A percentile compares a stretch with the other conserved stretches of the same genome.
phyloP scores from a whole-genome alignment of 352 stramenopile genomes.

The Globisporangium splendens region DNA sequence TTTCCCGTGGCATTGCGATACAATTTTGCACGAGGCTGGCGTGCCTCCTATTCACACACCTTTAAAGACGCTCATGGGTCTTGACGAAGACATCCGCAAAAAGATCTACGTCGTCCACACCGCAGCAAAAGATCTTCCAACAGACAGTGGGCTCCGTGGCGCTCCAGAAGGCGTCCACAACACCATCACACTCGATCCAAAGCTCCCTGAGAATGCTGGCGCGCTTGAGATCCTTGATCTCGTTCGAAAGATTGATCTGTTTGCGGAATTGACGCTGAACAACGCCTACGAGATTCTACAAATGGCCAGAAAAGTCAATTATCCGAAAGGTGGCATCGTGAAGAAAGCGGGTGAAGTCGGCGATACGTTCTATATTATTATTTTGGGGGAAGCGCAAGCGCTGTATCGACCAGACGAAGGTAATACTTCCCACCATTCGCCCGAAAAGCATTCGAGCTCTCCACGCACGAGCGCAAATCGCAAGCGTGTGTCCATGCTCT shows the following conservation, averaged over 20 bases:
- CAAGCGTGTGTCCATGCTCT: constrained; percentile 60
- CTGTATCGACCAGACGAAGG: constrained; percentile 32
- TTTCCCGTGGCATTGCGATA: constrained; percentile 92
- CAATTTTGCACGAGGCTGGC: constrained; percentile 93
- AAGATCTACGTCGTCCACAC: constrained; percentile 95
- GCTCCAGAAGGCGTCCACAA: constrained; percentile 88
- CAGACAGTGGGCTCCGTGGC: constrained; percentile 74
- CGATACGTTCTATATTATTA: constrained; percentile 82
- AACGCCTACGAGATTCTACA: constrained; percentile 87
- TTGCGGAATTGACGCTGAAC: constrained; percentile 75
- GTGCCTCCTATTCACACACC: constrained; percentile 95
- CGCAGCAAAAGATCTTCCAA: constrained; percentile 76
- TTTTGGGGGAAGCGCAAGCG: constrained; percentile 65
- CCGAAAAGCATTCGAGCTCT: constrained; percentile 11
- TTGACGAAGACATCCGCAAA: constrained; percentile 89
- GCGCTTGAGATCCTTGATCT: constrained; percentile 84
- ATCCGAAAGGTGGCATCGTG: constrained; percentile 49
- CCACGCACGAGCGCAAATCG: constrained; percentile 22
- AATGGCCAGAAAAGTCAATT: constrained; percentile 71
- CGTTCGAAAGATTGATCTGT: constrained; percentile 82
- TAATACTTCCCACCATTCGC: neutral
- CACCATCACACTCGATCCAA: constrained; percentile 79
- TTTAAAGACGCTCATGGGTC: constrained; percentile 89
- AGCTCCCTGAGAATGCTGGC: constrained; percentile 69
- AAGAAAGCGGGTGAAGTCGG: constrained; percentile 45